Percentiles rank a stretch among this genome's conserved stretches.
phyloP scores from a whole-genome alignment of 805 yeast species.

The Wickerhamiella azyma region DNA sequence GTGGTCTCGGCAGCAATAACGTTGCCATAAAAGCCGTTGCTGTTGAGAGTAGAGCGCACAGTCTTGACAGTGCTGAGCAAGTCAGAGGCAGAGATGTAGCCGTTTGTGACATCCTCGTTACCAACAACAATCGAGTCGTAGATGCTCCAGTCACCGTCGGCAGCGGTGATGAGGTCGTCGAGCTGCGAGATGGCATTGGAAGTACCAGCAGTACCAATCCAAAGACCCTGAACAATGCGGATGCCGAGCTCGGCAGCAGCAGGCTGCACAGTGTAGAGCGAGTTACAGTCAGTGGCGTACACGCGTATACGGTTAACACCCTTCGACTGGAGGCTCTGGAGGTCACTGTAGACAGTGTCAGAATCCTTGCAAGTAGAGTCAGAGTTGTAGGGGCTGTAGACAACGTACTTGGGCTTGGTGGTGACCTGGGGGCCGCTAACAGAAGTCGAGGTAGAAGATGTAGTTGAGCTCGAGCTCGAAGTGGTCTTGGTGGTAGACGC shows the following conservation, averaged over 20 bases:
- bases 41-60: conserved; percentile 43
- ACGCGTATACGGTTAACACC: conserved; percentile 58
- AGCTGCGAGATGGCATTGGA: conserved; percentile 55
- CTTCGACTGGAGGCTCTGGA: conserved; percentile 40
- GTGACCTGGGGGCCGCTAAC: conserved; percentile 17
- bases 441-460: conserved; percentile 21
- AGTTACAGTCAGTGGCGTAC: conserved; percentile 79
- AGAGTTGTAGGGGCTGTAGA: conserved; percentile 48
- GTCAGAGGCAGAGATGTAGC: conserved; percentile 46
- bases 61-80: conserved; percentile 48
- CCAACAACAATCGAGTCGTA: conserved; percentile 72
- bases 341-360: conserved; percentile 42
- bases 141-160: conserved; percentile 49
- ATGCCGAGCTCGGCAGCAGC: conserved; percentile 46
- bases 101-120: conserved; percentile 68
- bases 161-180: conserved; percentile 36
- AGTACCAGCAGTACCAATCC: conserved; percentile 54
- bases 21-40: conserved; percentile 64
- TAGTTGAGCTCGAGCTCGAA: conserved; percentile 16
- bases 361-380: conserved; percentile 55
- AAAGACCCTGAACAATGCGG: conserved; percentile 73
- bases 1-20: conserved; percentile 88
- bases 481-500: conserved; percentile 21
- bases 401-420: conserved; percentile 23
- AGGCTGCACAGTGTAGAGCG: conserved; percentile 51